Evolutionary conservation across 495 filamentous ascomycete species (phyloP), one percentile per base, ranked within the genome.

Genomic region (Aspergillus sparsus): DNA sequence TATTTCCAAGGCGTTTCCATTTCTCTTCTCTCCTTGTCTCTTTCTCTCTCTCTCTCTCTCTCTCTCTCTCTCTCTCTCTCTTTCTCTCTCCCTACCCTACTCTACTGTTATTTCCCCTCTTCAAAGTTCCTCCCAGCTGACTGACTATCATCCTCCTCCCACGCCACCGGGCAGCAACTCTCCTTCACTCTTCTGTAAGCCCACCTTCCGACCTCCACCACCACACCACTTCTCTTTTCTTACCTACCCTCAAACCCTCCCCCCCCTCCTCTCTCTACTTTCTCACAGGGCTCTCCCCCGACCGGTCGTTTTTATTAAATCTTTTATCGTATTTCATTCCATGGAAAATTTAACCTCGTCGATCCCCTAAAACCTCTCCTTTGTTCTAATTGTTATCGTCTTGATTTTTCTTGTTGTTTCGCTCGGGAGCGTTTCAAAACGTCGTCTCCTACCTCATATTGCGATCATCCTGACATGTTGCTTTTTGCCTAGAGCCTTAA

Each of bases 401-500:
- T 54, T 51, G 27, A 16, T 15, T 41, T 18, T 21, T 53, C 42
- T 60, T 47, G 44, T 49, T 54, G 44, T 41, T 45, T 39, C 45
- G 44, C 41, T n/a, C 21, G 21, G 45, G 54, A 27, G 49, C 42
- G 51, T 54, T 51, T 53, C 56, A 49, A 49, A 56, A 50, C 50
- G 34, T 54, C 27, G 21, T 51, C 58, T 33, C 52, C 49, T 57
- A 46, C 47, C 42, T 53, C 50, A 49, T 53, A 57, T 57, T 53
- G 42, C 60, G 54, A 57, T 62, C 55, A 62, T 53, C 55, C 60
- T 62, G 41, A 63, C 57, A 44, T 54, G 47, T 51, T 47, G 27
- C 62, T 53, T 44, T 45, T 53, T 45, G 15, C 41, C 53, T 54
- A 60, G 62, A 49, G 35, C 42, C 55, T 41, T 55, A 52, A 51